Conservation (phyloP, 2,329 filamentous ascomycete species). For the Fusarium piperis region DNA sequence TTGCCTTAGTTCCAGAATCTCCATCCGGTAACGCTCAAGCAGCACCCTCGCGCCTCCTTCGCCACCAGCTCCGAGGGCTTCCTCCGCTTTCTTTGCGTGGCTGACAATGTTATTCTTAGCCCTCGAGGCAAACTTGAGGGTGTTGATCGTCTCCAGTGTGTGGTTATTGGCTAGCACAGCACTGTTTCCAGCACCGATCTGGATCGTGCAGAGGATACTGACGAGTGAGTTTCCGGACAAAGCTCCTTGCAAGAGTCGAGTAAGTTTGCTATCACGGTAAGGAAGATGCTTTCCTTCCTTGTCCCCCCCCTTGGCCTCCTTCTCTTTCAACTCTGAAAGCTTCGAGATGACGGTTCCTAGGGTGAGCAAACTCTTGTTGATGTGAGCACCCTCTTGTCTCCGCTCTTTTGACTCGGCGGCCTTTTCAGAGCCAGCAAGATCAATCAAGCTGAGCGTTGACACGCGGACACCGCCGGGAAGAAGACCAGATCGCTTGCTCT, state of each 20-base stretch:
- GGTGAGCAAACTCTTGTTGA: conserved; percentile 97
- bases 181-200: conserved; percentile 81
- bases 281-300: conserved; percentile 93
- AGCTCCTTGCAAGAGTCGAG: conserved; percentile 88
- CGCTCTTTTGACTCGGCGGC: conserved; percentile 96
- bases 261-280: conserved; percentile 97
- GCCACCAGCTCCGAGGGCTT: conserved; percentile 81
- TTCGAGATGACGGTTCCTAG: conserved; percentile 94
- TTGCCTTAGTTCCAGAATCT: conserved; percentile 82
- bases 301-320: conserved; percentile 75
- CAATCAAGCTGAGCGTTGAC: conserved; percentile 93
- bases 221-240: conserved; percentile 93
- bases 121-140: conserved; percentile 93
- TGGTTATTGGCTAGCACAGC: conserved; percentile 77
- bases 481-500: conserved; percentile 73
- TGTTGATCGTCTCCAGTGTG: conserved; percentile 90
- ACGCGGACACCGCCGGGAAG: conserved; percentile 91
- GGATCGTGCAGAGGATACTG: conserved; percentile 96
- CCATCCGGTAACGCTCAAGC: conserved; percentile 91
- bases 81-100: conserved; percentile 93
- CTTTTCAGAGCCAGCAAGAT: conserved; percentile 95
- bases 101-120: conserved; percentile 99
- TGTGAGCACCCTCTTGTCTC: conserved; percentile 93
- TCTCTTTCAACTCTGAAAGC: conserved; percentile 89
- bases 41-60: conserved; percentile 89